Base-by-base conservation (phyloP, 805 yeast genomes). In the Sungouiozyma intestinalis region DNA sequence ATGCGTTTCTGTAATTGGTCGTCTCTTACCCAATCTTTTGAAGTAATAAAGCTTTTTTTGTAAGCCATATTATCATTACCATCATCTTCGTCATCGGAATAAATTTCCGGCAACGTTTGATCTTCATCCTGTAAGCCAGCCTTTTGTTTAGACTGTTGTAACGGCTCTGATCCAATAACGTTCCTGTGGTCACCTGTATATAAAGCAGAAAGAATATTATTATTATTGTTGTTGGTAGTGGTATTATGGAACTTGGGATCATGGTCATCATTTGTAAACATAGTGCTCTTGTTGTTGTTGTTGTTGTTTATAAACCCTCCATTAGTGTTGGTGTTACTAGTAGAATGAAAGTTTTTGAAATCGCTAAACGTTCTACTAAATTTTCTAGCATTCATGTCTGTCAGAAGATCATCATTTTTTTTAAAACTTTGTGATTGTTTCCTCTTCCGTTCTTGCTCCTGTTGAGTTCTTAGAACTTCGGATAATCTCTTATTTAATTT, bases 11-110 rank as follows among this genome's bases (percentile, higher is more conserved):
- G 67, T 40, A 79, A 57, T 44, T 71, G 73, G 3, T 83, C 80
- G 2, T 81, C 71, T 43, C 69, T 65, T 2, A 84, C 85, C 85
- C 85, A 79, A 35, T 71, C 72, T 35, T 71, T 70, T 35, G 77
- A 58, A 14, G 72, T 70, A 11, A 24, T 24, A 24, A 24, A 24
- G 29, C 29, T 24, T 6, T 24, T 24, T 11, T 24, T 24, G 29
- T 6, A 11, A 7, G 29, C 15, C 66, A 67, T 11, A 24, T 24
- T 24, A 24, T 24, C 29, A 13, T 68, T 76, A 39, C 71, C 77
- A 16, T 54, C 58, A 41, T 73, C 77, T 24, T 76, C 82, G 11
- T 78, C 72, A 46, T 71, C 76, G 0, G 74, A 69, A 36, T 59
- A 62, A 9, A 72, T 72, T 34, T 72, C 76, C 2, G 77, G 76